A percentile compares a stretch with the other conserved stretches of the same genome.
These are phyloP conservation scores for Entomortierella chlamydospora DNA, from an alignment of 192 early-diverging fungal genomes.

Conservation along the genomic window DNA sequence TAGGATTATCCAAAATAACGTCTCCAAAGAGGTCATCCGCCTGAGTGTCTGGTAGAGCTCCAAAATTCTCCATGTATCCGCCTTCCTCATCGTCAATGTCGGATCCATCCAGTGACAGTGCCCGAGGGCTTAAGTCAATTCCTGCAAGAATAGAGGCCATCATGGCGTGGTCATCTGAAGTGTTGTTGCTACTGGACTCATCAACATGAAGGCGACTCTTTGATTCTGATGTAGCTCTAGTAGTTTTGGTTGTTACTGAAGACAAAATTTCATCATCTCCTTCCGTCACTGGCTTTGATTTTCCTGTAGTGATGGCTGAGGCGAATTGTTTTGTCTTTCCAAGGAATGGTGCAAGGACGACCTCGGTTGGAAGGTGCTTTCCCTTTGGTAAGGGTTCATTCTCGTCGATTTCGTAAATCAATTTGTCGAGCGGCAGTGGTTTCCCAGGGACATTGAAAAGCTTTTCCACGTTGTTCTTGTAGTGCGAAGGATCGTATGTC, in stretches of 20 bases:
- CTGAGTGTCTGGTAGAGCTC: slow-evolving; percentile 25
- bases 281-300: background rate
- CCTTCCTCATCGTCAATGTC: slow-evolving; percentile 29
- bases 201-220: background rate
- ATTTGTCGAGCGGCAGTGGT: slow-evolving; percentile 28
- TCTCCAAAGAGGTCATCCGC: slow-evolving; percentile 48
- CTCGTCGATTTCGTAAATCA: slow-evolving; percentile 47
- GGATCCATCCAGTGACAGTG: slow-evolving; percentile 36
- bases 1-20: slow-evolving; percentile 6
- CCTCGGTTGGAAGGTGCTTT: slow-evolving; percentile 39
- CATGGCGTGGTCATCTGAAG: slow-evolving; percentile 31
- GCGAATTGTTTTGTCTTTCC: background rate
- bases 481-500: slow-evolving; percentile 73
- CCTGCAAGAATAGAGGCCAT: slow-evolving; percentile 54
- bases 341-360: slow-evolving; percentile 32
- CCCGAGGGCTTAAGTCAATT: slow-evolving; percentile 35
- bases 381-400: slow-evolving; percentile 46
- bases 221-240: background rate
- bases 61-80: slow-evolving; percentile 28
- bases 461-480: slow-evolving; percentile 74
- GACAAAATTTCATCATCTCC: background rate
- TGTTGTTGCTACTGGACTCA: slow-evolving; percentile 1
- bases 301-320: background rate
- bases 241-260: background rate
- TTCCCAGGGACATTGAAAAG: slow-evolving; percentile 57